Base-by-base conservation (phyloP, 2,329 filamentous ascomycete species). In the Tolypocladium inflatum region DNA sequence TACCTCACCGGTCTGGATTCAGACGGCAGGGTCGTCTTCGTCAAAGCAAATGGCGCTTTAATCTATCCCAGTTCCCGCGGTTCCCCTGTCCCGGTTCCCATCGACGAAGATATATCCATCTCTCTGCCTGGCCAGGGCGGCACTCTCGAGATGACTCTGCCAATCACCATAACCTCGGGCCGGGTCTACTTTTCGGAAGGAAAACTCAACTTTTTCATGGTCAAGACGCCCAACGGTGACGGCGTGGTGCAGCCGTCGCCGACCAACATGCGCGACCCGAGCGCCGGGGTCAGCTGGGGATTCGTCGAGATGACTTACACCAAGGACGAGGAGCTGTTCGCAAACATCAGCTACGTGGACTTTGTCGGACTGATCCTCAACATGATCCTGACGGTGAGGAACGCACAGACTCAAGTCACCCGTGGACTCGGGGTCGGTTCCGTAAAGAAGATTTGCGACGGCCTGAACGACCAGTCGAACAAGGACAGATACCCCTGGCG, bases 341-440 rank as follows among this genome's bases (percentile, higher is more conserved):
- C 77, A 60, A 80, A 81, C 64, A 73, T 81, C 57, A 78, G 73
- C 54, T 80, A 77, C 58, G 79, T 81, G 38, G 79, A 81, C 64
- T 80, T 79, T 60, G 74, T 80, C 21, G 72, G 79, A 5, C 70
- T 83, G 19, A 70, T 77, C 0, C 74, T 83, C n/a, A 77, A 79
- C 45, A 78, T 83, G 75, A 64, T 63, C 0, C 68, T 82, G 17
- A 71, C 69, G 0, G 68, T 73, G 15, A 70, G 62, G 23, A 39
- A 64, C 15, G 69, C 68, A 39, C 64, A 59, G 50, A 59, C 62
- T 0, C 77, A 79, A 41, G 67, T 69, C 1, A 74, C 77, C 17
- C 65, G 70, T 8, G 78, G 78, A 1, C 72, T 80, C 2, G 57
- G 60, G 6, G 45, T 65, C 4, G 68, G 66, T 30, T 70, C 74